Base-by-base conservation (phyloP, 2,329 filamentous ascomycete genomes). In the Polychaeton citri region DNA sequence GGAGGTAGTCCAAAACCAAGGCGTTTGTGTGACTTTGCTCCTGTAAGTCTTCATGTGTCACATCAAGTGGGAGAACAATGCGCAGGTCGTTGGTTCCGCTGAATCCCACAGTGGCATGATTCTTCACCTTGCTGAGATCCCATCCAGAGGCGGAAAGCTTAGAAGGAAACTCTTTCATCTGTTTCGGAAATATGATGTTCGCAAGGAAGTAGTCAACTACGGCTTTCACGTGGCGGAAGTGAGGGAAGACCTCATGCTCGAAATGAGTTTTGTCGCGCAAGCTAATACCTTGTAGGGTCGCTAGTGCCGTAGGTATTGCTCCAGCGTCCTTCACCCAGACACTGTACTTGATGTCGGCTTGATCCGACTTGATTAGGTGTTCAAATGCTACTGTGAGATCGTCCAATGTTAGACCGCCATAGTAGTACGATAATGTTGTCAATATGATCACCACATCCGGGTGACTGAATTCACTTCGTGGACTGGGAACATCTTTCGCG, bases 31-130 rank as follows among this genome's bases (percentile, higher is more conserved):
- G 74, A 0, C 55, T 47, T 0, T 81, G 61, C 0, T 60, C 53
- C 0, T 62, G 56, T 0, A 84, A 61, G 39, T 84, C 76, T 0
- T 71, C 55, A 35, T 83, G 77, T 15, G 59, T 52, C 15, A 83
- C 72, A 0, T 65, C 74, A n/a, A 74, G 51, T 0, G 79, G 79
- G 0, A 83, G 54, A 21, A 79, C 61, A 0, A 55, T 58, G 24
- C 68, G 63, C 15, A 71, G 74, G 47, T 84, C 79, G 31, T 81
- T 83, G 0, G 80, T 84, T 0, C 79, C 79, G 6, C 74, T 79
- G 49, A 86, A 85, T 0, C 79, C 79, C 0, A 77, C 81, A 0
- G 76, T 79, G 2, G 66, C 41, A 1, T 57, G 0, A 79, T 68
- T 0, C 76, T 48, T 4, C 63, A 51, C 0, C 57, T 52, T 0